Evolutionary conservation across 1,284 basidiomycete genomes (phyloP), one percentile per base, ranked within the genome.

Genomic region (Pseudozyma pruni): DNA sequence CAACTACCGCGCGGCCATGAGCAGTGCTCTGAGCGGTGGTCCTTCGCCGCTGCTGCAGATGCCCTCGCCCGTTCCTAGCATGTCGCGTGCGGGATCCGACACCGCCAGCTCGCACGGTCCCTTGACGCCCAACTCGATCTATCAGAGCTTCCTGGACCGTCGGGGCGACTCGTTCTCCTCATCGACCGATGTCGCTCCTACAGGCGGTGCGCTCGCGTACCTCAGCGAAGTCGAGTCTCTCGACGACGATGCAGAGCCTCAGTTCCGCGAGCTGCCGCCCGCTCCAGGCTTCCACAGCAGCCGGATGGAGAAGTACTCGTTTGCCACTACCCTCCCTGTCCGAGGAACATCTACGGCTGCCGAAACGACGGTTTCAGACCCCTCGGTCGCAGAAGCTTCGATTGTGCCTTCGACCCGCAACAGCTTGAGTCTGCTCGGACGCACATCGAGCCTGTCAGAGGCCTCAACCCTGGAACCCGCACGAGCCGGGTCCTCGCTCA

Each of bases 31-130:
- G 38, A 53, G 53, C 27, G 37, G 46, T 29, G 46, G 22, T 1
- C n/a, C 51, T 17, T 66, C 55, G 42, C 62, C 66, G 6, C 11
- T 59, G 40, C 45, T 70, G 31, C 52, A 34, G 35, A 56, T 70
- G 54, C 67, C 67, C 13, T 70, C 60, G 17, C 67, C 67, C 7
- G 59, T 51, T 14, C 67, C 59, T 23, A 59, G 60, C 32, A 56
- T 63, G 67, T 70, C 67, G 34, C 59, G 60, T 4, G 59, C 67
- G 10, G 67, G 67, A 17, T 70, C 67, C 4, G 67, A 70, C 19
- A 51, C 60, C 5, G 67, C 67, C 1, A 70, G 67, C 56, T 63
- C 67, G 32, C 59, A 70, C 11, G 67, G 67, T 8, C 67, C 67
- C 1, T 29, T 70, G 51, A 70, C 67, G 14, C 67, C 67, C 14